Base-by-base conservation (phyloP, 2,329 filamentous ascomycete species). In the Epichloe gansuensis region DNA sequence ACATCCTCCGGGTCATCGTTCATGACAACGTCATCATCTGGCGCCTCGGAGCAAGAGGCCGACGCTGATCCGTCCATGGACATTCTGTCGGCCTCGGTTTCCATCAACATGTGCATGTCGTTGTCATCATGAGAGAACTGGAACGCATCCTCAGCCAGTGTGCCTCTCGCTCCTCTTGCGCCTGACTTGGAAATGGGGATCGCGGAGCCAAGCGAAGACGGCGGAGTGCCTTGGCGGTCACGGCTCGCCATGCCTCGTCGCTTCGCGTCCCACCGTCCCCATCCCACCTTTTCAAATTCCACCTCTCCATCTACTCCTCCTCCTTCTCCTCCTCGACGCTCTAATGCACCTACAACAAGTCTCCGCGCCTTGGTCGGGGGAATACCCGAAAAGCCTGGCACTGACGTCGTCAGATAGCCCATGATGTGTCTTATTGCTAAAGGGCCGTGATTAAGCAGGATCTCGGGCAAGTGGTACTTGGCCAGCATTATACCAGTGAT, bases 361-460 rank as follows among this genome's bases (percentile, higher is more conserved):
- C 91, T 81, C 61, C 93, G 81, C 44, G 93, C 90, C 74, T 95
- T 95, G 54, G 87, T 85, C 51, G 89, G 88, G 89, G 89, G 85
- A 51, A 96, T 93, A 51, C 84, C 81, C 40, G 88, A 88, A 66
- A 95, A 97, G 55, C 91, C 93, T 27, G 93, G 91, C 11, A 98
- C 88, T 13, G 87, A 88, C 47, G 90, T 90, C 39, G 89, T 95
- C 63, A 98, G 76, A 69, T 95, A 91, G 58, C 88, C 88, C 80
- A 95, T 95, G 65, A 98, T 85, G 70, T 96, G 87, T 61, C 91
- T 87, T 67, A 98, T 96, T 50, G 93, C 89, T 68, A 95, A 72
- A 48, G 93, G 90, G 25, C 91, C 93, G 64, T 96, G 86, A 64
- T 84, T 82, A 56, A 96, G 77, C 64, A 98, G 77, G 67, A 97